These are phyloP conservation scores for Scedosporium aurantiacum DNA, from an alignment of 2,329 filamentous ascomycete species.

Conservation along the genomic window DNA sequence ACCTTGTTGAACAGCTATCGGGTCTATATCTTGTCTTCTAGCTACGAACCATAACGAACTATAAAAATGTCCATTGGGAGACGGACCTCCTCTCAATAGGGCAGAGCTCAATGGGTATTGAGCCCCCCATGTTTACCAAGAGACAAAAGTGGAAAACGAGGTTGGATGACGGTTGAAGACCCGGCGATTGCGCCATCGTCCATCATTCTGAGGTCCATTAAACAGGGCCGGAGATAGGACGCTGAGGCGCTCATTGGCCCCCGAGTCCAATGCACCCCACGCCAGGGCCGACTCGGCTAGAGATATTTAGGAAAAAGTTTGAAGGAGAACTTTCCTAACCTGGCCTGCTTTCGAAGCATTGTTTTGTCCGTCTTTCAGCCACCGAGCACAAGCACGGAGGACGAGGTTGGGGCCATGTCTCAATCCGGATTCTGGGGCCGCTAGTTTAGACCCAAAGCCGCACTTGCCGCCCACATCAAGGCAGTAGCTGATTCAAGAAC, in stretches of 20 bases:
- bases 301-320: neutral
- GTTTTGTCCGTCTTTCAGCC: neutral
- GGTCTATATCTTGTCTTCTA: neutral
- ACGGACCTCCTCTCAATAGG: neutral
- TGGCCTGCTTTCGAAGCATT: neutral
- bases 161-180: neutral
- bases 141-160: neutral
- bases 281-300: neutral
- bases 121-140: neutral
- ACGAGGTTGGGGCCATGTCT: neutral
- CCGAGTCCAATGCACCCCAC: neutral
- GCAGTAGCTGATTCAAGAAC: no score
- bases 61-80: neutral
- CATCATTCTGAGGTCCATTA: neutral
- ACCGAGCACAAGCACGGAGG: neutral
- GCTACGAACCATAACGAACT: neutral
- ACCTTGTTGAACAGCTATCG: neutral
- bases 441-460: no score
- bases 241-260: neutral
- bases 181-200: neutral
- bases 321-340: neutral
- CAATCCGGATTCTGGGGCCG: no score
- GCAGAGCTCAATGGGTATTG: neutral
- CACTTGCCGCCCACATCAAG: no score
- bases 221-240: neutral